phyloP scores from a whole-genome alignment of 2,329 filamentous ascomycete species.

The Cyclaneusma minus region DNA sequence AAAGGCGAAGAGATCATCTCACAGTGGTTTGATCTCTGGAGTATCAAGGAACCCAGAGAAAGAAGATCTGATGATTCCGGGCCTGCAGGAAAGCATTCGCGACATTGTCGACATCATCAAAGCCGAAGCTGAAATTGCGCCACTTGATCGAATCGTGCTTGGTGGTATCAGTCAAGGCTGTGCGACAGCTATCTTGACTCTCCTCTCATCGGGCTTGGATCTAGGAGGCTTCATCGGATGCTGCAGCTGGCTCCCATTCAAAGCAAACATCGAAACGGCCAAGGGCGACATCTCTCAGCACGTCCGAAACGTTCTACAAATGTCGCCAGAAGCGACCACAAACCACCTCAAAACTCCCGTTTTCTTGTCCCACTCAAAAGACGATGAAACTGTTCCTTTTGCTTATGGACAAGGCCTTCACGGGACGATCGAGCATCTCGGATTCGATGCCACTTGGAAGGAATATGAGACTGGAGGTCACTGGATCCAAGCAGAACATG shows the following conservation, averaged over 20 bases:
- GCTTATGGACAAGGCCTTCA: conserved; percentile 4
- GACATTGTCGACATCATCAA: conserved; percentile 19
- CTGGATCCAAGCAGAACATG: conserved; percentile 1
- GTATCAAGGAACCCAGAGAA: conserved; percentile 13
- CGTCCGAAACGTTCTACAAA: conserved; percentile 2
- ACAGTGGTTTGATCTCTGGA: too few species aligned
- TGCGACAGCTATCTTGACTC: conserved; percentile 22
- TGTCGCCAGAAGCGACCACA: conserved; percentile 1
- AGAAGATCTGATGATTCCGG: conserved; percentile 26
- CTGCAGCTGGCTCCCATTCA: conserved; percentile 20
- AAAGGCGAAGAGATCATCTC: conserved; percentile 7
- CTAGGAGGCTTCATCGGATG: conserved; percentile 24
- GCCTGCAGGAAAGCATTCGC: conserved; percentile 23
- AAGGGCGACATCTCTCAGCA: conserved; percentile 1
- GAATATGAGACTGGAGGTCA: too few species aligned
- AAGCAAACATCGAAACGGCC: conserved; percentile 3
- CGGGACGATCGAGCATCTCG: conserved; percentile 2
- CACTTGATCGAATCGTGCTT: conserved; percentile 24
- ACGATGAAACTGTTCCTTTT: conserved; percentile 26
- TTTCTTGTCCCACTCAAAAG: conserved; percentile 27
- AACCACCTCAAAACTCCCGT: conserved; percentile 22
- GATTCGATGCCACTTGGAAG: too few species aligned
- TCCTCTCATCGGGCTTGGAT: conserved; percentile 17
- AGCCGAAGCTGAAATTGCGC: conserved; percentile 20
- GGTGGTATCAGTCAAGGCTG: conserved; percentile 31